Percentiles rank a stretch among this genome's conserved stretches.
These are phyloP conservation scores for Cochlearia excelsa DNA, from an alignment of 345 rosid species.

Conservation along the genomic window DNA sequence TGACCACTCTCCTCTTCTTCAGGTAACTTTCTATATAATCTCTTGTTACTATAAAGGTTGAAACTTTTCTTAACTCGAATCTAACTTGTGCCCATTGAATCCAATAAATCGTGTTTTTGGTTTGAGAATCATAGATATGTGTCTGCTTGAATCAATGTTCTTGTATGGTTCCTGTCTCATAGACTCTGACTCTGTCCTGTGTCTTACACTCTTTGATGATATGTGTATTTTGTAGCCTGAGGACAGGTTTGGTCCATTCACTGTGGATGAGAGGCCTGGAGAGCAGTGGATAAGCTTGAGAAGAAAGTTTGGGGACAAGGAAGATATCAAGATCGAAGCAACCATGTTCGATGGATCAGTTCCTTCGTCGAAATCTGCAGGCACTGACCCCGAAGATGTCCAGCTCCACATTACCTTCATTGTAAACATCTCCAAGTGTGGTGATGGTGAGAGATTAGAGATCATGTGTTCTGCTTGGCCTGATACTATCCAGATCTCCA, in stretches of 20 bases:
- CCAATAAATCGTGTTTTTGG: background rate
- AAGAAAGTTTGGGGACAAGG: conserved; percentile 57
- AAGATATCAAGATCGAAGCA: conserved; percentile 75
- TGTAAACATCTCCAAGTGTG: conserved; percentile 62
- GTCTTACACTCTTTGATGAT: background rate
- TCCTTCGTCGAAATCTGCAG: conserved; percentile 43
- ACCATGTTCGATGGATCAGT: conserved; percentile 78
- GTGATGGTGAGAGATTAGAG: conserved; percentile 51
- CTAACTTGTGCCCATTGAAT: background rate
- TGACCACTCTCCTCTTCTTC: conserved; percentile 45
- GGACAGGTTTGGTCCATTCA: conserved; percentile 49
- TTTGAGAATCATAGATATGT: background rate
- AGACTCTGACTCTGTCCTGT: background rate
- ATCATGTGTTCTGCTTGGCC: conserved; percentile 86
- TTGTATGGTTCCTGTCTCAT: background rate
- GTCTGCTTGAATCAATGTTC: background rate
- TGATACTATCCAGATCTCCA: conserved; percentile 55
- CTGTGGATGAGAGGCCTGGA: conserved; percentile 62
- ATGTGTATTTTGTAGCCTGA: conserved; percentile 43
- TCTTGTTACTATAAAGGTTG: background rate
- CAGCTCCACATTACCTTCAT: conserved; percentile 64
- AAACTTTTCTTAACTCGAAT: conserved; percentile 2
- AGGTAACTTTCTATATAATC: conserved; percentile 6
- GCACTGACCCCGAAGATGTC: conserved; percentile 35
- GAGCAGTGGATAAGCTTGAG: conserved; percentile 79